Percentiles rank a stretch among this genome's conserved stretches.
These are phyloP conservation scores for Novymonas esmeraldas DNA, from an alignment of 208 protist species.

Conservation along the genomic window DNA sequence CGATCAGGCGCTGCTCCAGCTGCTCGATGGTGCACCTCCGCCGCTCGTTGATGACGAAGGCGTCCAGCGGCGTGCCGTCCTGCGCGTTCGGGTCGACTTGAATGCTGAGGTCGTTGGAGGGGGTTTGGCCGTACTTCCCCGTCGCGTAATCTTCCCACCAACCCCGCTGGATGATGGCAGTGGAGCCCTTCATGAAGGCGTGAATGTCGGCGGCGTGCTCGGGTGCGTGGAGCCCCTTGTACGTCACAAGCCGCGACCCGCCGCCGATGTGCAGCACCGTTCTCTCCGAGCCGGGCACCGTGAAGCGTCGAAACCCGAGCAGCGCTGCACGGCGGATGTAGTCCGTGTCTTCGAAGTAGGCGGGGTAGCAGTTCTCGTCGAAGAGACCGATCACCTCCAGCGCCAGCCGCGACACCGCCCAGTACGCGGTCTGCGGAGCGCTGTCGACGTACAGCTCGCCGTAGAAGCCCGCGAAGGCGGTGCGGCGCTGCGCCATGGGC, in stretches of 20 bases:
- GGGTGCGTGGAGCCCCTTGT: neutral
- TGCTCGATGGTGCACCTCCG: neutral
- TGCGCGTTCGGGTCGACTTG: neutral
- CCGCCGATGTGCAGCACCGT: conserved; percentile 11
- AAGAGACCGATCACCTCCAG: conserved; percentile 40
- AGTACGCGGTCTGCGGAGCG: conserved; percentile 5
- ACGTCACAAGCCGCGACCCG: neutral
- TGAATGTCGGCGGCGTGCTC: neutral
- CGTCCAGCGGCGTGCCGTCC: neutral
- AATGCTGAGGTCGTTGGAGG: neutral
- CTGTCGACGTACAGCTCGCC: conserved; percentile 17
- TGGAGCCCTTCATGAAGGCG: neutral
- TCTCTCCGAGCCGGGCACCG: neutral
- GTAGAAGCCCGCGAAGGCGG: conserved; percentile 1
- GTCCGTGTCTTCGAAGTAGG: conserved; percentile 45
- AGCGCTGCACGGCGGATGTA: conserved; percentile 4
- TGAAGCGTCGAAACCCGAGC: conserved; percentile 21
- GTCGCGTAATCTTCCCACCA: neutral
- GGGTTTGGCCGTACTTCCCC: neutral
- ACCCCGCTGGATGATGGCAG: neutral
- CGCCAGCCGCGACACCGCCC: conserved; percentile 29
- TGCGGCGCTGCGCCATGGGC: neutral
- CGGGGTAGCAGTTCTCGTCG: conserved; percentile 56
- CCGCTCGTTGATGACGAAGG: neutral
- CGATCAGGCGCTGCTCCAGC: neutral